Evolutionary conservation across 2,329 filamentous ascomycete species (phyloP).

Genomic region (Myriosclerotinia duriaeana): DNA sequence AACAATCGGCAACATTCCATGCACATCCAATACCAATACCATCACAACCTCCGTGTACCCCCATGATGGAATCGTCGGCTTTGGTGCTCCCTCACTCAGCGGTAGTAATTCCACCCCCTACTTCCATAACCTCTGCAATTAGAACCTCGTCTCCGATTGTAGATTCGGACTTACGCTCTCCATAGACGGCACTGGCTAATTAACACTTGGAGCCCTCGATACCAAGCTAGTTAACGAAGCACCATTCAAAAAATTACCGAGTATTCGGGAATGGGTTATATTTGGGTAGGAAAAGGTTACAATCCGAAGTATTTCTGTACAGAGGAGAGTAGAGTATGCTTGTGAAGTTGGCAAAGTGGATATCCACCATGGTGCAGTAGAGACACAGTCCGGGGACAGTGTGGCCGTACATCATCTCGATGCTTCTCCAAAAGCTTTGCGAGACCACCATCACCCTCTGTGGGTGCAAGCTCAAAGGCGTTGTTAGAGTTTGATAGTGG

Average conservation of each 20-base stretch:
- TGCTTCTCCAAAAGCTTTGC: too few relatives aligned
- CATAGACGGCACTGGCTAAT: background rate
- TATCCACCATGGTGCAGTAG: too few relatives aligned
- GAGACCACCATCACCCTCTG: too few relatives aligned
- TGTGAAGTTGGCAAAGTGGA: too few relatives aligned
- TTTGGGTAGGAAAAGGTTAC: background rate
- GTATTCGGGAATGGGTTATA: slow-evolving; percentile 9
- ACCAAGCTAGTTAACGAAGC: background rate
- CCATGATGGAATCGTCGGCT: slow-evolving; percentile 19
- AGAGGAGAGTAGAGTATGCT: too few relatives aligned
- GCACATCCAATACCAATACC: background rate
- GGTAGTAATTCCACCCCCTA: slow-evolving; percentile 19
- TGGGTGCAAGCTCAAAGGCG: background rate
- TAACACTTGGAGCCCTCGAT: slow-evolving; percentile 12
- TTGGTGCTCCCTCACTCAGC: background rate
- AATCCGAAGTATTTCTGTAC: too few relatives aligned
- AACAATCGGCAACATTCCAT: background rate
- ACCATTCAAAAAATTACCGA: background rate
- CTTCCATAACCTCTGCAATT: slow-evolving; percentile 21
- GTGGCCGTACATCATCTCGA: too few relatives aligned
- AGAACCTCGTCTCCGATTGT: slow-evolving; percentile 7
- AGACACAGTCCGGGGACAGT: too few relatives aligned
- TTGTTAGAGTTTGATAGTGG: slow-evolving; percentile 25
- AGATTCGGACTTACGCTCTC: slow-evolving; percentile 23
- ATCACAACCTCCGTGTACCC: background rate